Evolutionary conservation across 2,329 filamentous ascomycete genomes (phyloP).

Genomic region (Sarocladiaceae sp.): DNA sequence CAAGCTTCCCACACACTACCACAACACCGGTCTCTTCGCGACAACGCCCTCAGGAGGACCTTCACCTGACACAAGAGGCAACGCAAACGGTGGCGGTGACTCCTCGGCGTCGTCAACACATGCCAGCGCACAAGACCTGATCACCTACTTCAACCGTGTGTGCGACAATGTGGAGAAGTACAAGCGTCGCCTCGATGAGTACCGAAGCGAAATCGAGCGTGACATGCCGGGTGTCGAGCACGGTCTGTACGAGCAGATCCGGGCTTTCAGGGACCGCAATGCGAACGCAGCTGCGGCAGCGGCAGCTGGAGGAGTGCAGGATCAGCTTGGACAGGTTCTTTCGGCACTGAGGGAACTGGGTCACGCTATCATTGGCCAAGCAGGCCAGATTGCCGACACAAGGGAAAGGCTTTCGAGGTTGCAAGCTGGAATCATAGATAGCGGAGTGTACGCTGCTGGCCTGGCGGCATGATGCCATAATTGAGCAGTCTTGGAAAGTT

Average conservation of each 20-base stretch:
- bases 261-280: slow-evolving; percentile 28
- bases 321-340: slow-evolving; percentile 34
- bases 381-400: slow-evolving; percentile 38
- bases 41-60: slow-evolving; percentile 21
- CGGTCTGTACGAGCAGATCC: slow-evolving; percentile 40
- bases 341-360: slow-evolving; percentile 34
- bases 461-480: slow-evolving; percentile 28
- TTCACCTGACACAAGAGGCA: background rate
- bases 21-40: slow-evolving; percentile 41
- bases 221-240: slow-evolving; percentile 45
- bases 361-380: slow-evolving; percentile 35
- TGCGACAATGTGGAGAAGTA: slow-evolving; percentile 39
- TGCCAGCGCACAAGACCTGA: slow-evolving; percentile 36
- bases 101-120: slow-evolving; percentile 30
- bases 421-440: slow-evolving; percentile 36
- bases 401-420: slow-evolving; percentile 36
- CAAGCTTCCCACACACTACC: slow-evolving; percentile 59
- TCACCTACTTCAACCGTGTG: slow-evolving; percentile 40
- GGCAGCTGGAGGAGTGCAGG: slow-evolving; percentile 24
- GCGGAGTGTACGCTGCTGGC: slow-evolving; percentile 29
- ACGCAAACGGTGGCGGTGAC: slow-evolving; percentile 11
- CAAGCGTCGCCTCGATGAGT: slow-evolving; percentile 38
- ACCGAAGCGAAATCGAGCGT: slow-evolving; percentile 41
- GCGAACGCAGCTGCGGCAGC: slow-evolving; percentile 9
- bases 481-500: too few species aligned